Conservation (phyloP, 1,139 yeast genomes). For the Geotrichum klebahnii region DNA sequence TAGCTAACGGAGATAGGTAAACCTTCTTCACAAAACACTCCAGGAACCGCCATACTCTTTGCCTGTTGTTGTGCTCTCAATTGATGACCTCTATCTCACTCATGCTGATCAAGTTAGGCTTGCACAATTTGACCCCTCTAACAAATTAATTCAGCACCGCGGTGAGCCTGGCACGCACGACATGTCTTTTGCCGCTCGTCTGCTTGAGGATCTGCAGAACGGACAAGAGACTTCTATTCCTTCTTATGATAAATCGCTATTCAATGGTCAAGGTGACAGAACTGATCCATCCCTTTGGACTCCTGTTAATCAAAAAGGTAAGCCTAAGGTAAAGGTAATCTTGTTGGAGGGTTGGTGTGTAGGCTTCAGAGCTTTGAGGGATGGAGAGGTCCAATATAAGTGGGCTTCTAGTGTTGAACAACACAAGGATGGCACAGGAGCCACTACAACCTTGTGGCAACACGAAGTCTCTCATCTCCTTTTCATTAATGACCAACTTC, state of each 20-base stretch:
- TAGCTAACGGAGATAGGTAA: background rate
- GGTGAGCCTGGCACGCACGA: constrained; percentile 97
- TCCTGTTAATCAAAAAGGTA: constrained; percentile 32
- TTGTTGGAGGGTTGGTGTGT: constrained; percentile 93
- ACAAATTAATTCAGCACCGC: constrained; percentile 64
- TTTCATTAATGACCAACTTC: constrained; percentile 50
- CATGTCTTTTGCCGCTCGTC: constrained; percentile 41
- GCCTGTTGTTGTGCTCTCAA: constrained; percentile 57
- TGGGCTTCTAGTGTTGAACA: constrained; percentile 1
- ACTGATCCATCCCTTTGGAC: background rate
- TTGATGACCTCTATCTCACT: constrained; percentile 82
- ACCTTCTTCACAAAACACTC: constrained; percentile 4
- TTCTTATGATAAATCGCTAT: constrained; percentile 71
- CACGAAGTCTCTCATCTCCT: constrained; percentile 38
- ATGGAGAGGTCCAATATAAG: constrained; percentile 30
- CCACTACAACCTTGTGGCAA: constrained; percentile 16
- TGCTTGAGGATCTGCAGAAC: constrained; percentile 31
- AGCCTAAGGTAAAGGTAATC: constrained; percentile 54
- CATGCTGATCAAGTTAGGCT: constrained; percentile 54
- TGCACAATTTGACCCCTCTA: constrained; percentile 43
- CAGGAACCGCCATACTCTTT: constrained; percentile 39
- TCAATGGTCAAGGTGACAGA: constrained; percentile 77
- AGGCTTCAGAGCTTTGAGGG: constrained; percentile 57
- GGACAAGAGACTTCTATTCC: constrained; percentile 50
- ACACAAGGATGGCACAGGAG: constrained; percentile 22